phyloP scores from a whole-genome alignment of 148 eudicot genomes.

The Rhododendron ovatum region DNA sequence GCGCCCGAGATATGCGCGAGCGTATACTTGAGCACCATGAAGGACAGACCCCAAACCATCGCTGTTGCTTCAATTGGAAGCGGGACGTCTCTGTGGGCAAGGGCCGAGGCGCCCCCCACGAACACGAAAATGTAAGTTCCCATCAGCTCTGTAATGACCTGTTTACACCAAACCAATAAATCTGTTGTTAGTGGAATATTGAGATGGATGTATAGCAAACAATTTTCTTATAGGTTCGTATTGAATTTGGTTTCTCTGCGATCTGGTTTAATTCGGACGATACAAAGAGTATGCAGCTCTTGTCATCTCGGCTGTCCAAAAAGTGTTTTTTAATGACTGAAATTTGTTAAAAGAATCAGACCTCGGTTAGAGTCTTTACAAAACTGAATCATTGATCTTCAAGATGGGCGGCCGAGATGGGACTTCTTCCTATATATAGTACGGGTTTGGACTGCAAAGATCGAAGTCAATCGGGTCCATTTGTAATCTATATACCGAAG shows the following conservation, averaged over 20 bases:
- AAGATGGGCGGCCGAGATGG: background rate
- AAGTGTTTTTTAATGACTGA: background rate
- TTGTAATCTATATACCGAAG: background rate
- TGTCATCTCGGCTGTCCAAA: background rate
- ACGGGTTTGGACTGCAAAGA: background rate
- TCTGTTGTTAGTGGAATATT: background rate
- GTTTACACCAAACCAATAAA: background rate
- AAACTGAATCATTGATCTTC: background rate
- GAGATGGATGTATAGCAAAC: background rate
- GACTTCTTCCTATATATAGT: background rate
- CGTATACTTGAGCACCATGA: conserved; percentile 31
- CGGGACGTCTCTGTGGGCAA: background rate
- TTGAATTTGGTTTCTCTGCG: too few species aligned
- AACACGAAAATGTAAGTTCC: background rate
- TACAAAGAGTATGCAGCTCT: background rate
- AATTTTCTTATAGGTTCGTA: background rate
- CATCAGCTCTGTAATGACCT: background rate
- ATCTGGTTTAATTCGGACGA: too few species aligned
- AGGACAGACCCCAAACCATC: conserved; percentile 27
- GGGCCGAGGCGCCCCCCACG: background rate
- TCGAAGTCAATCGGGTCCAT: background rate
- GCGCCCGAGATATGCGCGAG: conserved; percentile 49
- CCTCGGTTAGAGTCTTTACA: background rate
- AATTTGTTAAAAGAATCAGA: background rate
- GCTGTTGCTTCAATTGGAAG: conserved; percentile 11